A percentile compares a stretch with the other conserved stretches of the same genome.
These are phyloP conservation scores for Apophysomyces ossiformis DNA, from an alignment of 371 early-diverging fungal species.

Conservation along the genomic window DNA sequence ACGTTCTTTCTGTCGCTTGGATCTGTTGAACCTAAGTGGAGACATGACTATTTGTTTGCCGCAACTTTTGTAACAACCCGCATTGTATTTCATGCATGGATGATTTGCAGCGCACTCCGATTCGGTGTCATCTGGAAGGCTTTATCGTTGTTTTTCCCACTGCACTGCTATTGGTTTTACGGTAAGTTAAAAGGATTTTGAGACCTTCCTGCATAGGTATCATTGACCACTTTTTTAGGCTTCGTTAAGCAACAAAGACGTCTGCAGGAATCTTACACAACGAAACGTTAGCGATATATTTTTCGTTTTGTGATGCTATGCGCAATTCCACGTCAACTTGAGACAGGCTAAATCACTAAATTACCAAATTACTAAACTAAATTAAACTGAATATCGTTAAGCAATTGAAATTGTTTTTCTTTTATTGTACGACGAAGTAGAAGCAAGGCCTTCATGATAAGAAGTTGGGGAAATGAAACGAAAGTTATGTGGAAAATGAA, in stretches of 20 bases:
- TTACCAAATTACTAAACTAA: too few species aligned
- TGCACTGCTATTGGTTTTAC: slow-evolving; percentile 55
- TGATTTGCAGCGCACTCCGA: slow-evolving; percentile 25
- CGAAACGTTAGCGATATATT: background rate
- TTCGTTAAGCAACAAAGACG: slow-evolving; percentile 5
- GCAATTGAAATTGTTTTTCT: too few species aligned
- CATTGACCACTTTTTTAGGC: background rate
- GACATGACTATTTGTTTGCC: slow-evolving; percentile 52
- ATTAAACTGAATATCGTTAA: too few species aligned
- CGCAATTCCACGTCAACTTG: too few species aligned
- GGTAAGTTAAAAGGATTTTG: slow-evolving; percentile 22
- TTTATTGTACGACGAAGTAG: too few species aligned
- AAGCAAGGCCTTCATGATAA: too few species aligned
- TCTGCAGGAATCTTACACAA: background rate
- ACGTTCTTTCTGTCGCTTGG: slow-evolving; percentile 47
- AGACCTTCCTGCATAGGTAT: background rate
- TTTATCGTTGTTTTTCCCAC: slow-evolving; percentile 35
- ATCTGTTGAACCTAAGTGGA: slow-evolving; percentile 30
- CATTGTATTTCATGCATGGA: slow-evolving; percentile 46
- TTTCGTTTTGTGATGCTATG: background rate
- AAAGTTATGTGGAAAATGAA: too few species aligned
- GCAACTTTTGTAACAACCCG: slow-evolving; percentile 39
- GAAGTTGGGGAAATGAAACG: too few species aligned
- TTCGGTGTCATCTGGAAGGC: slow-evolving; percentile 22
- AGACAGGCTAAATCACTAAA: too few species aligned